Percentiles rank a stretch among this genome's conserved stretches.
Evolutionary conservation across 768 basidiomycete species (phyloP).

Genomic region (Antrodiella citrinella): DNA sequence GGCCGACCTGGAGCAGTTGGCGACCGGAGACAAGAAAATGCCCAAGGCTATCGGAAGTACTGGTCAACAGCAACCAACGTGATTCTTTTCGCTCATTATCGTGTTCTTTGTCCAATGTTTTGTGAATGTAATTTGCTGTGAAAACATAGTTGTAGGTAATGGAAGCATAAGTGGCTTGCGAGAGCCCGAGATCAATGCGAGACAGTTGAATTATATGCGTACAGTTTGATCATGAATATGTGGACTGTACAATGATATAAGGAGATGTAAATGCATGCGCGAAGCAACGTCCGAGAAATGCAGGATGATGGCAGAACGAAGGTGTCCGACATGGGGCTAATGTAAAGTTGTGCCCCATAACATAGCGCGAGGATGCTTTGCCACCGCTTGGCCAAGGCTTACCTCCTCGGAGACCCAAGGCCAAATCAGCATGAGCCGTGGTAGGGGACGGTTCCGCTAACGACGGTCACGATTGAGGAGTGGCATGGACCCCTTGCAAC

Average conservation of each 20-base stretch:
- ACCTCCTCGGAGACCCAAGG: not conserved
- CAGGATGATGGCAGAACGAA: not conserved
- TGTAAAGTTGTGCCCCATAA: not conserved
- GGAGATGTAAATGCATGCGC: not conserved
- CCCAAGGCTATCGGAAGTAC: conserved; percentile 58
- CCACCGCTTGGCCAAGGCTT: not conserved
- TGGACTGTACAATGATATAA: not conserved
- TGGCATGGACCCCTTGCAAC: not conserved
- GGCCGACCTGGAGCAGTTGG: conserved; percentile 72
- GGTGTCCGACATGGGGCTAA: not conserved
- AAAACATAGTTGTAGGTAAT: not conserved
- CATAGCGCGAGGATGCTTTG: not conserved
- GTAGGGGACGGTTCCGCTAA: not conserved
- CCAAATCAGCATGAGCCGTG: not conserved
- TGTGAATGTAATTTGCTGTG: not conserved
- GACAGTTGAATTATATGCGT: not conserved
- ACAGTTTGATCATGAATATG: not conserved
- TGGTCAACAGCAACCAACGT: conserved; percentile 11
- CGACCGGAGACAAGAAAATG: conserved; percentile 87
- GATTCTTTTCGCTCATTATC: not conserved
- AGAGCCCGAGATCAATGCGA: not conserved
- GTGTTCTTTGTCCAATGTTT: not conserved
- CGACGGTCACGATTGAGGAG: not conserved
- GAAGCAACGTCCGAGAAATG: not conserved
- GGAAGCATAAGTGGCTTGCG: not conserved